Percentiles rank a stretch among this genome's conserved stretches.
Conservation (phyloP, 208 protist species). For the Crithidia acanthocephali region DNA sequence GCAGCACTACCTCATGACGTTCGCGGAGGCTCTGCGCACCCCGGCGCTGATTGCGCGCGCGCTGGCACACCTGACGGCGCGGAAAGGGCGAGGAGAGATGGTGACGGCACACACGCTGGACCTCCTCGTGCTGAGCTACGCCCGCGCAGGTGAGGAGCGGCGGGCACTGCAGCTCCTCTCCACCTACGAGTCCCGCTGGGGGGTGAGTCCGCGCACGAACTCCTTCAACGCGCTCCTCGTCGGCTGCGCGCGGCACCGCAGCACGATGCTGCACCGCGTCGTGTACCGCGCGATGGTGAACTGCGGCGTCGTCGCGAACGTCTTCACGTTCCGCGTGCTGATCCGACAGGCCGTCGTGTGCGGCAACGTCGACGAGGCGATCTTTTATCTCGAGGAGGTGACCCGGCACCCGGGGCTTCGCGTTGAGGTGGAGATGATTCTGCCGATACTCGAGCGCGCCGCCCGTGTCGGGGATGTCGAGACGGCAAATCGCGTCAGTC, state of each 20-base stretch:
- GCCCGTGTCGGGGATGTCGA: constrained; percentile 78
- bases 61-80: constrained; percentile 49
- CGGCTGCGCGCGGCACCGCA: constrained; percentile 44
- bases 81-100: constrained; percentile 38
- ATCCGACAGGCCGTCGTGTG: constrained; percentile 77
- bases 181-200: constrained; percentile 63
- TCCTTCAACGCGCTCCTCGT: constrained; percentile 79
- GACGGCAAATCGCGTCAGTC: constrained; percentile 72
- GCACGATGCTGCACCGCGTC: constrained; percentile 61
- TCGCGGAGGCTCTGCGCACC: constrained; percentile 60
- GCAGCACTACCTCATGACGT: constrained; percentile 70
- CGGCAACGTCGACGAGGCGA: constrained; percentile 84
- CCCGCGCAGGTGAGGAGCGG: constrained; percentile 70
- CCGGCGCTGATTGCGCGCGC: constrained; percentile 50
- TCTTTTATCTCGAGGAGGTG: constrained; percentile 75
- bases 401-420: constrained; percentile 60
- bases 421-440: constrained; percentile 90
- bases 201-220: constrained; percentile 65
- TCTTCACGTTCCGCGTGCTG: constrained; percentile 78
- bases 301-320: constrained; percentile 69
- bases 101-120: constrained; percentile 84
- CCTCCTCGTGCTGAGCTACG: constrained; percentile 67
- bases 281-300: constrained; percentile 67
- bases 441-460: constrained; percentile 82
- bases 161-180: constrained; percentile 66